Base-by-base conservation (phyloP, 1,139 yeast genomes). In the Hansenula lynferdii region DNA sequence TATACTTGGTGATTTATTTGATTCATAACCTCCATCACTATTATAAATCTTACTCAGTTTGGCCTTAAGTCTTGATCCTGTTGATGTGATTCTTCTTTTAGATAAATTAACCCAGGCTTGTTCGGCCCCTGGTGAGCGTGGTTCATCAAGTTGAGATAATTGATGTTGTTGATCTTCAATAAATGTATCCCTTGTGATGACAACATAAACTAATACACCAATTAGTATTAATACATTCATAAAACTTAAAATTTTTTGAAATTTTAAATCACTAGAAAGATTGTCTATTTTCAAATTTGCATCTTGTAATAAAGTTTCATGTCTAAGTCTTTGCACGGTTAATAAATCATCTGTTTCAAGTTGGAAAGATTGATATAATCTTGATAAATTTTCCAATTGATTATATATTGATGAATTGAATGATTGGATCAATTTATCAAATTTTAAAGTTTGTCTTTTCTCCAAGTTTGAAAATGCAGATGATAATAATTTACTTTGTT, bases 401-500 rank as follows among this genome's bases (percentile, higher is more conserved):
- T 64, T 59, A 31, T 69, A 60, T 28, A 84, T 70, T 0, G 90
- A 77, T 2, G 60, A 50, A 56, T 85, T 85, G 53, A 85, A 72
- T 6, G 75, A 71, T 12, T 61, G 60, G 11, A 85, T 67, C 41
- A 86, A 65, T 11, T 64, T 57, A 36, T 80, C 82, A 44, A 86
- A 75, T 43, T 77, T 77, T 8, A 58, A 50, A 3, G 72, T 65
- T 49, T 86, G 95, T 33, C 80, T 67, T 39, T 67, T 68, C 51
- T 87, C 96, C 43, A 86, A 63, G 44, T 75, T 75, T 25, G 75
- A 64, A 56, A 89, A 82, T 3, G 95, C 87, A 24, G 74, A 74
- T 1, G 94, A 77, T 20, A 89, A 62, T 29, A 84, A 61, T 50
- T 78, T 82, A 49, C 94, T 83, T 54, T 89, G 96, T 49, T 86